Evolutionary conservation across 805 yeast species (phyloP).

Genomic region (Lachancea thermotolerans): DNA sequence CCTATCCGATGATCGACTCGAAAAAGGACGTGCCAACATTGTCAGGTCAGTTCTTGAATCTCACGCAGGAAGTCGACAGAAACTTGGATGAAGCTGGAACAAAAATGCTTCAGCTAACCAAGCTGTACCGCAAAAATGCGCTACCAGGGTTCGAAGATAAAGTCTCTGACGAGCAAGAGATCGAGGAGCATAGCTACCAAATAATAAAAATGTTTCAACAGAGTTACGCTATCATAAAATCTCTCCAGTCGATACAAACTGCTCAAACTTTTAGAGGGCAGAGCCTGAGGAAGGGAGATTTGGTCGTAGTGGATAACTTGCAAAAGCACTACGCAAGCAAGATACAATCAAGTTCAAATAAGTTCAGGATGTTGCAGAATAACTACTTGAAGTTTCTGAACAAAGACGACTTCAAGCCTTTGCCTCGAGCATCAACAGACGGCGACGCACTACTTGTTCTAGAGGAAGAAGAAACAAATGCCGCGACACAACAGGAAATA

Average conservation of each 20-base stretch:
- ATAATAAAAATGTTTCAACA: conserved; percentile 73
- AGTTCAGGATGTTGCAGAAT: conserved; percentile 81
- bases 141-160: conserved; percentile 87
- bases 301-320: conserved; percentile 67
- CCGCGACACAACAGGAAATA: conserved; percentile 23
- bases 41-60: conserved; percentile 51
- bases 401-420: conserved; percentile 63
- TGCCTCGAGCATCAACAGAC: conserved; percentile 25
- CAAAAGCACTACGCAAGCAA: conserved; percentile 78
- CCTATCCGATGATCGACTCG: conserved; percentile 22
- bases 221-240: conserved; percentile 70
- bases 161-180: conserved; percentile 62
- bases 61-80: conserved; percentile 65
- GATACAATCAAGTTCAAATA: conserved; percentile 71
- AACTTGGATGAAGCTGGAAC: conserved; percentile 45
- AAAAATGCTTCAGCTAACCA: conserved; percentile 54
- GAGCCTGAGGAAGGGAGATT: conserved; percentile 38
- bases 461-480: conserved; percentile 30
- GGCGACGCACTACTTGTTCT: conserved; percentile 20
- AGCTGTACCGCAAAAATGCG: conserved; percentile 70
- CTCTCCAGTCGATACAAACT: conserved; percentile 43
- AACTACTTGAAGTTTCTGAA: conserved; percentile 77
- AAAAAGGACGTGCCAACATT: conserved; percentile 40
- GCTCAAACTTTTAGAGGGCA: conserved; percentile 34
- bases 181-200: conserved; percentile 68